Evolutionary conservation across 805 yeast genomes (phyloP).

Genomic region (Cyberlindnera sargentensis): DNA sequence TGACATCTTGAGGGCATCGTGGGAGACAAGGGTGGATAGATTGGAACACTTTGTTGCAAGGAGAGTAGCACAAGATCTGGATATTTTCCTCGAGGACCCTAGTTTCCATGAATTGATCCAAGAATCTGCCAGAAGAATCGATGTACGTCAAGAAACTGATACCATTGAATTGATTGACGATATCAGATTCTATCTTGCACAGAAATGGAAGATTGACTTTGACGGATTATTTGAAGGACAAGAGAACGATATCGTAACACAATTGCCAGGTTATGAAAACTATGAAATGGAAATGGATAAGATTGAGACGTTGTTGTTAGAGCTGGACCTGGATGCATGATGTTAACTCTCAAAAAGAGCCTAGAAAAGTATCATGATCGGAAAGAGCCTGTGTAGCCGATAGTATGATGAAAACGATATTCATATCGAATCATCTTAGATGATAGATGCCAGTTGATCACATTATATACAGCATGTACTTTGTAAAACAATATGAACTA

Average conservation of each 20-base stretch:
- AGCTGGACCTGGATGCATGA: conserved; percentile 37
- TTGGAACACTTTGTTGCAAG: conserved; percentile 59
- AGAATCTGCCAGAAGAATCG: conserved; percentile 52
- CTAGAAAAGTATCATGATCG: too few species aligned
- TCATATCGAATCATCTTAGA: too few species aligned
- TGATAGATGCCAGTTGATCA: too few species aligned
- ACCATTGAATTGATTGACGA: conserved; percentile 78
- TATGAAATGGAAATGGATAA: conserved; percentile 28
- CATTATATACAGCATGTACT: too few species aligned
- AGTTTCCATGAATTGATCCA: conserved; percentile 32
- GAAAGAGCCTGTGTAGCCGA: too few species aligned
- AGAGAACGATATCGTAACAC: conserved; percentile 15
- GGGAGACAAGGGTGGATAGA: conserved; percentile 60
- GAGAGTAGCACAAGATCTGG: conserved; percentile 45
- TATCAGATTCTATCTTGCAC: conserved; percentile 52
- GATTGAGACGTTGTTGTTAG: conserved; percentile 34
- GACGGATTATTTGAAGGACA: conserved; percentile 27
- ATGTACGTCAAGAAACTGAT: conserved; percentile 62
- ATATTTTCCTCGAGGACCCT: conserved; percentile 27
- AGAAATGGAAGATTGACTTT: conserved; percentile 24
- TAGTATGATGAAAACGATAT: too few species aligned
- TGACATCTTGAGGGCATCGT: conserved; percentile 55
- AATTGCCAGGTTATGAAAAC: conserved; percentile 15
- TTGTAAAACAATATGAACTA: too few species aligned
- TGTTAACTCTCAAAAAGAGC: neutral